Base-by-base conservation (phyloP, 2,329 filamentous ascomycete species). In the Scedosporium aurantiacum region DNA sequence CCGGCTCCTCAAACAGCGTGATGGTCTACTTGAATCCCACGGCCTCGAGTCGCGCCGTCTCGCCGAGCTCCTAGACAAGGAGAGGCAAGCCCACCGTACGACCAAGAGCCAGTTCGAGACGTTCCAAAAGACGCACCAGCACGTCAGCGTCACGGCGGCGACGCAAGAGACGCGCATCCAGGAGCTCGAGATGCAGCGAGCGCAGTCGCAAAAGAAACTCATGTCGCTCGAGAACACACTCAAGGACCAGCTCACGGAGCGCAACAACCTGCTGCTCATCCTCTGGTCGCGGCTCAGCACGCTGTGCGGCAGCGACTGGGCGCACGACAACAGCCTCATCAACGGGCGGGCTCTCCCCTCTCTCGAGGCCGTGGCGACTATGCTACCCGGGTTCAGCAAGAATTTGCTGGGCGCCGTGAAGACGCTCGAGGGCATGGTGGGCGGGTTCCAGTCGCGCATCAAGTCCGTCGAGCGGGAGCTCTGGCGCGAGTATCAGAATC, bases 301-400 rank as follows among this genome's bases (percentile, higher is more conserved):
- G 0, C 81, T 97, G 52, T 97, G 94, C 68, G 94, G 94, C 10
- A 82, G 85, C 0, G 94, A 97, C 70, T 99, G 94, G 93, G 85
- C 89, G 4, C 89, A 96, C 71, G 86, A 88, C 68, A 92, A 97
- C 72, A 88, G 88, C 62, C 83, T 96, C 25, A 89, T 97, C 70
- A 93, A 94, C 68, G 90, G 91, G 21, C 89, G 93, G 63, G 84
- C 83, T 1, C 76, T 96, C 5, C 91, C 92, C 0, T 91, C 88
- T 12, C 80, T 95, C 40, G 93, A 97, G 68, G 86, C 91, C 14
- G 89, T 99, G 64, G 85, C 87, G 1, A 92, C 87, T 58, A 91
- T 94, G 74, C 80, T 97, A 4, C 87, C 89, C 0, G 90, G 89
- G 1, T 97, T 97, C 75, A 90, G 88, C 69, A 90, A 92, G 72